Base-by-base conservation (phyloP, 2,329 filamentous ascomycete species). In the Fusarium ambrosium region DNA sequence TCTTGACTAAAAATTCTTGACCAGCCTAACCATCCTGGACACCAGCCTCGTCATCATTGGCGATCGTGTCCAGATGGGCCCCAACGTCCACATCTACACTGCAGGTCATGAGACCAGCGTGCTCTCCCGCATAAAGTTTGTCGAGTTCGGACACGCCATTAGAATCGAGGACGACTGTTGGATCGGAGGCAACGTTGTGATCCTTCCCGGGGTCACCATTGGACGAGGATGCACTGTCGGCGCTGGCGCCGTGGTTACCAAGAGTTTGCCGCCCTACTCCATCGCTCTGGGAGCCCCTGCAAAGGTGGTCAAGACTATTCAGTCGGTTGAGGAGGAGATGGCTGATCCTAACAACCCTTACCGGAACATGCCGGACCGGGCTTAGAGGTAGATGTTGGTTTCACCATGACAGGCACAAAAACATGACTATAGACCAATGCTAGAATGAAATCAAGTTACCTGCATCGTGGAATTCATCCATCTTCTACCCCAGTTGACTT, bases 41-140 rank as follows among this genome's bases (percentile, higher is more conserved):
- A 94, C 91, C n/a, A 93, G 90, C 73, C 84, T 90, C 3, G 91
- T 95, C 45, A 85, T 81, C 5, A 92, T 95, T 56, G 94, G 94
- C 0, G 87, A 92, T 29, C 89, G 93, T 32, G 93, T 93, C 2
- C 83, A 94, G 73, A 87, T 95, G 64, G 94, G 92, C 0, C 92
- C 94, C 0, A 92, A 91, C 76, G 92, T 95, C 0, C 89, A 86
- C 60, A 88, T 97, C 65, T 94, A 90, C 79, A 89, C 90, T 3
- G 94, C 90, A 1, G 92, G 90, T 0, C 94, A 97, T 80, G 93
- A 94, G 59, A 85, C 93, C 0, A 92, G 93, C 74, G 85, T 88
- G 1, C 83, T 85, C 63, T 86, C 84, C 2, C 84, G 88, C 20
- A 82, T 87, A 27, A 84, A 87, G 41, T 81, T 81, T 18, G 81